phyloP scores from a whole-genome alignment of 1,284 basidiomycete genomes.

The Cutaneotrichosporon spelunceum region DNA sequence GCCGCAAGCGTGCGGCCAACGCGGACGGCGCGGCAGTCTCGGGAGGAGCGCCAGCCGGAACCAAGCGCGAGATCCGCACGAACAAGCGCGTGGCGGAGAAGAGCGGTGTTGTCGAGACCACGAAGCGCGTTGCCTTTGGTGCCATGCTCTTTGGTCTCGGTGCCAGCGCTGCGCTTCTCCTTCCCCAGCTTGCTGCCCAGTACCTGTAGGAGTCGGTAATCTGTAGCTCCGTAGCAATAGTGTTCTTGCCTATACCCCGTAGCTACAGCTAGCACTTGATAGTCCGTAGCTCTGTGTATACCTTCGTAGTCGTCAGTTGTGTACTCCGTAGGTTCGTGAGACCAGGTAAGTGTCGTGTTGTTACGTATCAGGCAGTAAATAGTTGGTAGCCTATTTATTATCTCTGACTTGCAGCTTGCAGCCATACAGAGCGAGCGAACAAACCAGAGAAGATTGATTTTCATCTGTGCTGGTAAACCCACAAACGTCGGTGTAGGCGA shows the following conservation, averaged over 20 bases:
- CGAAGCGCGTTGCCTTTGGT: conserved; percentile 45
- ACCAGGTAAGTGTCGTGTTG: conserved; percentile 1
- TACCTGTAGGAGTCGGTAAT: conserved; percentile 3
- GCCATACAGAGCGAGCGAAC: too few relatives aligned
- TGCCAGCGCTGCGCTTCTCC: conserved; percentile 44
- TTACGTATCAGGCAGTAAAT: neutral
- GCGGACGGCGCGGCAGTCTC: conserved; percentile 38
- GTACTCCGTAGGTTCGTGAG: neutral
- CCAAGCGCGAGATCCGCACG: conserved; percentile 36
- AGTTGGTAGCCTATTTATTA: neutral
- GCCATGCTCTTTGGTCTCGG: conserved; percentile 48
- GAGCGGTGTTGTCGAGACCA: conserved; percentile 27
- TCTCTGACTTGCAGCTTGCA: neutral
- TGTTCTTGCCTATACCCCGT: neutral
- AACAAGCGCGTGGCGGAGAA: conserved; percentile 41
- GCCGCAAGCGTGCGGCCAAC: conserved; percentile 39
- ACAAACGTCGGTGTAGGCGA: too few relatives aligned
- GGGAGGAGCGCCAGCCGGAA: conserved; percentile 29
- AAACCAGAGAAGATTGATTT: too few relatives aligned
- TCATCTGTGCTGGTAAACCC: too few relatives aligned
- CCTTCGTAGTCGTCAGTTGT: neutral
- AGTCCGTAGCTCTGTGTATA: neutral
- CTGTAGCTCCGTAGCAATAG: conserved; percentile 9
- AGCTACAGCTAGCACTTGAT: neutral
- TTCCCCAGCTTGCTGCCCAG: conserved; percentile 32